Base-by-base conservation (phyloP, 164 flowering plant genomes). In the Tetracentron sinense region DNA sequence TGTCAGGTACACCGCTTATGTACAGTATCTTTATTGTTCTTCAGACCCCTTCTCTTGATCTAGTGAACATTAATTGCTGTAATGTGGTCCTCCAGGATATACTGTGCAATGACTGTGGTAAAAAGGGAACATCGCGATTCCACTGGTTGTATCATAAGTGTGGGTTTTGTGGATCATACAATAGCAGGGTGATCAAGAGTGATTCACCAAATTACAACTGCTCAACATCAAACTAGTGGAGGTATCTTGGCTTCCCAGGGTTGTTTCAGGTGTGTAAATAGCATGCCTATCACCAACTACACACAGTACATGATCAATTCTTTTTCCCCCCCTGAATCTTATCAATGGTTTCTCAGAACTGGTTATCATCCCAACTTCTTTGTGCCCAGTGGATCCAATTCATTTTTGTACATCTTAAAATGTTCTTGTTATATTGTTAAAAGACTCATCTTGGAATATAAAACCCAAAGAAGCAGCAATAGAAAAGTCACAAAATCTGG, bases 101-200 rank as follows among this genome's bases (percentile, higher is more conserved):
- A 61, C 69, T 91, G 51, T 89, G 97, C 85, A 84, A 91, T 62
- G 97, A 91, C 74, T 91, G 97, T 53, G 83, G 74, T 49, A 84
- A 72, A 78, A 89, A 83, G 62, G 94, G 97, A 23, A 70, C 66
- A 0, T 67, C 96, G 14, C 86, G 77, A 15, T 91, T 91, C 75
- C 97, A 91, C 69, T 91, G 97, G 97, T 72, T 91, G 50, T 87
- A 91, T 65, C 96, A 91, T 69, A 91, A 91, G 67, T 91, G 96
- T 58, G 78, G 86, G 26, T 72, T 58, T 48, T 91, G 96, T 68
- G 89, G 94, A 59, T 91, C 97, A 1, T 91, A 89, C 73, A 91
- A 91, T 65, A 89, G 90, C 25, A 74, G 89, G 66, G 88, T 89
- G 25, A 90, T 90, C 65, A 83, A 80, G 82, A 69, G 47, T 17